Evolutionary conservation across 2,329 filamentous ascomycete species (phyloP), one percentile per base, ranked within the genome.

Genomic region (Fusarium pseudocircinatum): DNA sequence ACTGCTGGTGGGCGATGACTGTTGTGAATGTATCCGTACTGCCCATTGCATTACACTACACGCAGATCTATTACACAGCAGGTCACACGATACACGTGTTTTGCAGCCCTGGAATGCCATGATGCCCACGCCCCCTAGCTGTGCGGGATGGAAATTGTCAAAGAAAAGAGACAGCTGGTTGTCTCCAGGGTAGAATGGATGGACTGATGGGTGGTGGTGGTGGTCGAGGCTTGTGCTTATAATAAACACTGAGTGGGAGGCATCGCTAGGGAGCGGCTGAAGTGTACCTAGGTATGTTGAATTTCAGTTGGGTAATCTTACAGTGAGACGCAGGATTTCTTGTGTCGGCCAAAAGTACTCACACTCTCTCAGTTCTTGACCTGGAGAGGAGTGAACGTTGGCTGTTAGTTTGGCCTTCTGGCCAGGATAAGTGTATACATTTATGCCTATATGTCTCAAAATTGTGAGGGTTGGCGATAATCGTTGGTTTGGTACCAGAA

Each of bases 81-180:
- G 47, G 59, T 44, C 34, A 47, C 60, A 47, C 43, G 62, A 57
- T 63, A 71, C 67, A 73, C 53, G 47, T 67, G 47, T 54, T 60
- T 50, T n/a, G 42, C n/a, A 44, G 42, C 49, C 13, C 28, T 52
- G 44, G 46, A 26, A 30, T 26, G 30, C 37, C 18, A 46, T 24
- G 15, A 43, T 37, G 37, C 30, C 16, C 28, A 36, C n/a, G 32
- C 39, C 52, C 32, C 43, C 40, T 52, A 44, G 37, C 53, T 24
- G 28, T 70, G 39, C n/a, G 15, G 30, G 20, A 40, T 39, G 32
- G 20, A 20, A 53, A 43, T 43, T 42, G 37, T 68, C 22, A 34
- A 44, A 44, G 44, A 59, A 15, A 20, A n/a, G 24, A n/a, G 5
- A 9, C 30, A 63, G n/a, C 22, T 28, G 10, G 24, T 44, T 34